A percentile compares a stretch with the other conserved stretches of the same genome.
Evolutionary conservation across 2,329 filamentous ascomycete genomes (phyloP).

Genomic region (Alternaria postmessia): DNA sequence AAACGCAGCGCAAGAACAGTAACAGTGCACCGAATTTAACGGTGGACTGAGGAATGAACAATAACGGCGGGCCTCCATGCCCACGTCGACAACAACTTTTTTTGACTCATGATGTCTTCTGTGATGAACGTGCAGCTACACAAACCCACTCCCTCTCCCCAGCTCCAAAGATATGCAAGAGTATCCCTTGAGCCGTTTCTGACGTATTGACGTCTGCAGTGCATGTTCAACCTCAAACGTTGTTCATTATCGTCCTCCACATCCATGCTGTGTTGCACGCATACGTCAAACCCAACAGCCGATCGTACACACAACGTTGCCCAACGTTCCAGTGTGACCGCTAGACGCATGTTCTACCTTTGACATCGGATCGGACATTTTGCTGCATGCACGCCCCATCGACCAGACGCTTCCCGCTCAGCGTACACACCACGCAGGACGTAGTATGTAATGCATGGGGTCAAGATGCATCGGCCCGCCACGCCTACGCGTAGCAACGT

Average conservation of each 20-base stretch:
- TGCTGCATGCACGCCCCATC: slow-evolving; percentile 15
- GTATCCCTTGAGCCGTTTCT: slow-evolving; percentile 2
- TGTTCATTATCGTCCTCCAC: slow-evolving; percentile 10
- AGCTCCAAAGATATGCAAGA: slow-evolving; percentile 11
- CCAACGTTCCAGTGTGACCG: not conserved
- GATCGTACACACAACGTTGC: slow-evolving; percentile 3
- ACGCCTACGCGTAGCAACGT: slow-evolving; percentile 3
- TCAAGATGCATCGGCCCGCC: slow-evolving; percentile 11
- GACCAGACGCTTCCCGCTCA: slow-evolving; percentile 12
- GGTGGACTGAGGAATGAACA: slow-evolving; percentile 30
- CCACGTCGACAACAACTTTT: slow-evolving; percentile 9
- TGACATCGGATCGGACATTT: slow-evolving; percentile 1
- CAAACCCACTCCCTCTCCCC: not conserved
- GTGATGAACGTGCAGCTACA: not conserved
- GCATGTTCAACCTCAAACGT: slow-evolving; percentile 4
- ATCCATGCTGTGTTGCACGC: not conserved
- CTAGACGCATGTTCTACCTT: not conserved
- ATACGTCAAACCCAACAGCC: slow-evolving; percentile 8
- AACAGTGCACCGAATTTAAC: slow-evolving; percentile 24
- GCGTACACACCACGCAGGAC: slow-evolving; percentile 7
- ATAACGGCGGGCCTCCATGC: slow-evolving; percentile 20
- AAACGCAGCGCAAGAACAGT: slow-evolving; percentile 31
- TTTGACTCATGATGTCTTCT: not conserved
- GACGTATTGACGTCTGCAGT: slow-evolving; percentile 21
- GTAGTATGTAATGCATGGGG: slow-evolving; percentile 2